A percentile compares a stretch with the other conserved stretches of the same genome.
Conservation (phyloP, 345 rosid genomes). For the Lagerstroemia speciosa region DNA sequence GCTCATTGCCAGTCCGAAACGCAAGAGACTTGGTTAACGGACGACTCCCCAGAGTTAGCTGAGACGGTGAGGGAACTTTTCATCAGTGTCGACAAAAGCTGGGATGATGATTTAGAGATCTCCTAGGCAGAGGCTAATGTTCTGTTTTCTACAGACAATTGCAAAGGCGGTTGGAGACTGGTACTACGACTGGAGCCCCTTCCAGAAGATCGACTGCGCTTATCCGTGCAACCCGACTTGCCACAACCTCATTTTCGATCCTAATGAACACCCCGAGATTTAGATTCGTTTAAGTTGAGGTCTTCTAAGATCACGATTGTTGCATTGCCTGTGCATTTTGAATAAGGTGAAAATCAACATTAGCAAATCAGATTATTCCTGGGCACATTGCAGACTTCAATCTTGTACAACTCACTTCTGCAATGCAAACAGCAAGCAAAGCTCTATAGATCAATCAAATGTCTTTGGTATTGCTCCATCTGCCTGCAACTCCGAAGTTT, state of each 20-base stretch:
- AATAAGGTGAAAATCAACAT: too few relatives aligned
- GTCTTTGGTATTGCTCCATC: background rate
- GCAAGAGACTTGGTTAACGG: constrained; percentile 70
- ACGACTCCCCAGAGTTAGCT: constrained; percentile 51
- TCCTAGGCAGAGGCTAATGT: background rate
- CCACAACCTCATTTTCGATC: constrained; percentile 37
- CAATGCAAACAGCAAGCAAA: background rate
- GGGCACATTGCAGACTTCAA: too few relatives aligned
- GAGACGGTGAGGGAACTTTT: constrained; percentile 28
- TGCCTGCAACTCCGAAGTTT: background rate
- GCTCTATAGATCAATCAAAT: background rate
- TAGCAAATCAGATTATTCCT: too few relatives aligned
- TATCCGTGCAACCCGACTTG: constrained; percentile 97
- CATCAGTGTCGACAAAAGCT: too few relatives aligned
- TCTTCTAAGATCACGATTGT: too few relatives aligned
- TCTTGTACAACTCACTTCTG: too few relatives aligned
- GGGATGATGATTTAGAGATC: too few relatives aligned
- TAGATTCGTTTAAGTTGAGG: background rate
- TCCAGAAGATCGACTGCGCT: constrained; percentile 78
- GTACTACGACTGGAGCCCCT: constrained; percentile 54
- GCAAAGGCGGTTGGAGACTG: constrained; percentile 89
- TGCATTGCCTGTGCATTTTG: too few relatives aligned
- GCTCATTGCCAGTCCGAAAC: constrained; percentile 80
- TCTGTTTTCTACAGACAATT: constrained; percentile 39
- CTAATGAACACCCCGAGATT: constrained; percentile 12